Base-by-base conservation (phyloP, 1,284 basidiomycete species). In the Sanguinoderma infundibulare region DNA sequence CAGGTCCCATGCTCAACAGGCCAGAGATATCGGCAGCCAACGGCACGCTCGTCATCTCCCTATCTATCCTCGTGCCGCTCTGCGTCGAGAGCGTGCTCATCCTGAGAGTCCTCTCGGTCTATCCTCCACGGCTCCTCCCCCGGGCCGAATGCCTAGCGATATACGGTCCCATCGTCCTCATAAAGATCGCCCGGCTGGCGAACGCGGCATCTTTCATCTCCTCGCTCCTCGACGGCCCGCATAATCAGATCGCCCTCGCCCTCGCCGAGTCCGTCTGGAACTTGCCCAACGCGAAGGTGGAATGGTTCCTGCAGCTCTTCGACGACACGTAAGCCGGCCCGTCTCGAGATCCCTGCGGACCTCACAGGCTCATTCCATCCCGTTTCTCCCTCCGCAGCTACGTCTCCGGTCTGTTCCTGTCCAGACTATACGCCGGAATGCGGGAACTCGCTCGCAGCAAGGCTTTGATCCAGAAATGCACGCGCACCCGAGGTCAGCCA, bases 221-320 rank as follows among this genome's bases (percentile, higher is more conserved):
- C 24, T 26, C 28, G 24, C 24, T 15, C 12, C 24, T 46, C 53
- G 3, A 36, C n/a, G n/a, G n/a, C n/a, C n/a, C n/a, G n/a, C n/a
- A n/a, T n/a, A n/a, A n/a, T n/a, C n/a, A n/a, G n/a, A n/a, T n/a
- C n/a, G n/a, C n/a, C n/a, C n/a, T 49, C 12, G 15, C 38, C 24
- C 20, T 14, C 30, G 10, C 22, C 0, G 32, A 22, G 24, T 39
- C 28, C 22, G 30, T 22, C 56, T 57, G 30, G 55, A 46, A 15
- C 26, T 20, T 17, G 8, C 53, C 35, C 2, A 38, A 53, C 51
- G 35, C 40, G 28, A 70, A 66, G 51, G 55, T 70, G n/a, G 72
- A 72, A 42, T 74, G 71, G 71, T 68, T 70, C 36, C 40, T 72
- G 14, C 72, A 74, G 57, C 54, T 73, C 3, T 67, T 69, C 38